Evolutionary conservation across 352 stramenopile genomes (phyloP).

Genomic region (Phytopythium vexans): DNA sequence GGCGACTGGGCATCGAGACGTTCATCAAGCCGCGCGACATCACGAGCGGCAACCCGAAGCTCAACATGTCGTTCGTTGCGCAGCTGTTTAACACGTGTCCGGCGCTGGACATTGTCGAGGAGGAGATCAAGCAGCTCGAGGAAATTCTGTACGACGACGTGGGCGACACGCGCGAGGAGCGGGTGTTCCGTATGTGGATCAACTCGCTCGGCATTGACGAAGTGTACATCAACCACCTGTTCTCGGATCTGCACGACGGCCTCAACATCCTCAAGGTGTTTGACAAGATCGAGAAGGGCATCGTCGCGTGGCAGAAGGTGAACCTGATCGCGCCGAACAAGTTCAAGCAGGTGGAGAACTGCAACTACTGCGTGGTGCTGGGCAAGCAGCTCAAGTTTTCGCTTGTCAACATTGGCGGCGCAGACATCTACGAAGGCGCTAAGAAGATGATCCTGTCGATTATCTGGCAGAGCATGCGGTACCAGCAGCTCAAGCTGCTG

Average conservation of each 20-base stretch:
- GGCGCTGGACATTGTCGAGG: slow-evolving; percentile 76
- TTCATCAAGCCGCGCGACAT: slow-evolving; percentile 93
- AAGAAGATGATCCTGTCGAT: slow-evolving; percentile 93
- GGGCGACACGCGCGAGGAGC: slow-evolving; percentile 85
- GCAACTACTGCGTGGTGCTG: slow-evolving; percentile 87
- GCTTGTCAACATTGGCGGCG: slow-evolving; percentile 88
- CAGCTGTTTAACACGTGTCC: slow-evolving; percentile 92
- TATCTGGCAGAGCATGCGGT: slow-evolving; percentile 94
- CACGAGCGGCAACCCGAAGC: slow-evolving; percentile 89
- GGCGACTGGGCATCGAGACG: slow-evolving; percentile 80
- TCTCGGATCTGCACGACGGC: slow-evolving; percentile 85
- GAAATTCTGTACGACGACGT: slow-evolving; percentile 87
- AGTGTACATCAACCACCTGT: slow-evolving; percentile 90
- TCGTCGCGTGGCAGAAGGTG: slow-evolving; percentile 87
- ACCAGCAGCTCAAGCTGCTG: slow-evolving; percentile 87
- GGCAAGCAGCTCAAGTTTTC: slow-evolving; percentile 88
- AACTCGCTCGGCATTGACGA: slow-evolving; percentile 90
- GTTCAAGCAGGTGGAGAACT: slow-evolving; percentile 89
- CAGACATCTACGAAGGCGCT: slow-evolving; percentile 91
- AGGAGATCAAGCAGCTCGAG: slow-evolving; percentile 83
- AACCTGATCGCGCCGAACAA: slow-evolving; percentile 88
- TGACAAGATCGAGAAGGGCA: slow-evolving; percentile 88
- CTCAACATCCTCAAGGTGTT: slow-evolving; percentile 88
- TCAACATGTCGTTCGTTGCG: slow-evolving; percentile 89
- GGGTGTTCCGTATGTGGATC: slow-evolving; percentile 92